A percentile compares a stretch with the other conserved stretches of the same genome.
These are phyloP conservation scores for Aspergillus diversus DNA, from an alignment of 495 filamentous ascomycete species.

Conservation along the genomic window DNA sequence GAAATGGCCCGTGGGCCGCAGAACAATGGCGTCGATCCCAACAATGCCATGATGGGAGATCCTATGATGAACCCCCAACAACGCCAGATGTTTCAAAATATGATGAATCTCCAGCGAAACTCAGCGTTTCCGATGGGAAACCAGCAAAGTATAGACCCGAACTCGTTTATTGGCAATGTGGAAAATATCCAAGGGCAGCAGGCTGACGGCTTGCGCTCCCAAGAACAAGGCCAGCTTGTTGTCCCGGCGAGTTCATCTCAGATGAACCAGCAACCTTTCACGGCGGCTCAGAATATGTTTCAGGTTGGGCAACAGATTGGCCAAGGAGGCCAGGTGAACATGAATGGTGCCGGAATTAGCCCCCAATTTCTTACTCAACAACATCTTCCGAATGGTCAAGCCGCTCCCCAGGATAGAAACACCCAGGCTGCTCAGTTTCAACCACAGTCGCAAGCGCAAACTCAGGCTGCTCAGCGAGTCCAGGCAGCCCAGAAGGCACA, in stretches of 20 bases:
- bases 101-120: conserved; percentile 51
- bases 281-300: conserved; percentile 43
- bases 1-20: conserved; percentile 37
- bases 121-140: conserved; percentile 38
- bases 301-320: conserved; percentile 36
- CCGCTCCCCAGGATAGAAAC: conserved; percentile 44
- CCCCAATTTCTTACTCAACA: conserved; percentile 48
- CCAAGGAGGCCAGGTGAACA: conserved; percentile 43
- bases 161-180: conserved; percentile 53
- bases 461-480: conserved; percentile 42
- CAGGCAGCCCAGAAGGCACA: conserved; percentile 55
- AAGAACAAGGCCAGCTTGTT: conserved; percentile 67
- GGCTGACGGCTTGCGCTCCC: conserved; percentile 62
- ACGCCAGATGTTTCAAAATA: conserved; percentile 46
- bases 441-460: conserved; percentile 43
- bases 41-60: conserved; percentile 41
- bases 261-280: conserved; percentile 45
- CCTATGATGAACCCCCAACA: conserved; percentile 47
- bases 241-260: conserved; percentile 65
- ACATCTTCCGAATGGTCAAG: conserved; percentile 42
- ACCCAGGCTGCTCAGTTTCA: conserved; percentile 43
- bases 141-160: conserved; percentile 49
- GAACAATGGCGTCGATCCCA: conserved; percentile 36
- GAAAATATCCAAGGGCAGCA: conserved; percentile 64
- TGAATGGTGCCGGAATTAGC: conserved; percentile 42